Evolutionary conservation across 2,329 filamentous ascomycete genomes (phyloP).

Genomic region (Esteya vermicola): DNA sequence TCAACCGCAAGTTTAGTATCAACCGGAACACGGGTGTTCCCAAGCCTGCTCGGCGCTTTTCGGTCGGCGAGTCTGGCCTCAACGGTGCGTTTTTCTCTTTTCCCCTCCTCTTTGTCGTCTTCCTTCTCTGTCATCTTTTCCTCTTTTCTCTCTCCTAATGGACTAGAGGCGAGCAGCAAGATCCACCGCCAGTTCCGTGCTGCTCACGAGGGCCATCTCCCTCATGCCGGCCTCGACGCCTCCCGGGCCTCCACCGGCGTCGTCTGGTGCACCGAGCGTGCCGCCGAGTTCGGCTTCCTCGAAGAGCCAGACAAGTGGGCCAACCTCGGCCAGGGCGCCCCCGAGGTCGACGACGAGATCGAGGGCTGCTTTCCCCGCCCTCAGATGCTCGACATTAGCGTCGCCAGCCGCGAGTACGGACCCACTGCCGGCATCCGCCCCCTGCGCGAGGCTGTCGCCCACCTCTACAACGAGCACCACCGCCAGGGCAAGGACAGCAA

Average conservation of each 20-base stretch:
- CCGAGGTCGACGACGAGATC: conserved; percentile 88
- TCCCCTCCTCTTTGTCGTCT: neutral
- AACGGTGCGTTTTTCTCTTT: conserved; percentile 30
- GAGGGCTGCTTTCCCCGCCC: conserved; percentile 78
- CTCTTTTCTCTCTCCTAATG: neutral
- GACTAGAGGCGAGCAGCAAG: conserved; percentile 61
- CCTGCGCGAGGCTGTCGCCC: conserved; percentile 75
- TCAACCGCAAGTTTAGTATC: conserved; percentile 51
- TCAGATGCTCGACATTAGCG: conserved; percentile 59
- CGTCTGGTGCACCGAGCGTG: conserved; percentile 82
- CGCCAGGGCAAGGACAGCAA: conserved; percentile 73
- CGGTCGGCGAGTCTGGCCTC: conserved; percentile 38
- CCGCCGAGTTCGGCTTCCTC: conserved; percentile 74
- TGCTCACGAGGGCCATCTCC: conserved; percentile 80
- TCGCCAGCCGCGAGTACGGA: conserved; percentile 75
- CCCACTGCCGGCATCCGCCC: conserved; percentile 91
- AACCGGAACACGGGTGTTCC: conserved; percentile 51
- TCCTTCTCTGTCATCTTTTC: too few species aligned
- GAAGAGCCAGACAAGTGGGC: conserved; percentile 78
- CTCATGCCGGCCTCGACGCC: conserved; percentile 82
- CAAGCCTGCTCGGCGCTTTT: conserved; percentile 41
- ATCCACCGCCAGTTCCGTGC: conserved; percentile 81
- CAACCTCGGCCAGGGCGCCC: conserved; percentile 86
- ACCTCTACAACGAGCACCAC: conserved; percentile 87
- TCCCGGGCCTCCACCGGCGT: conserved; percentile 83